Conservation (phyloP, 345 rosid species). For the Cochlearia excelsa region DNA sequence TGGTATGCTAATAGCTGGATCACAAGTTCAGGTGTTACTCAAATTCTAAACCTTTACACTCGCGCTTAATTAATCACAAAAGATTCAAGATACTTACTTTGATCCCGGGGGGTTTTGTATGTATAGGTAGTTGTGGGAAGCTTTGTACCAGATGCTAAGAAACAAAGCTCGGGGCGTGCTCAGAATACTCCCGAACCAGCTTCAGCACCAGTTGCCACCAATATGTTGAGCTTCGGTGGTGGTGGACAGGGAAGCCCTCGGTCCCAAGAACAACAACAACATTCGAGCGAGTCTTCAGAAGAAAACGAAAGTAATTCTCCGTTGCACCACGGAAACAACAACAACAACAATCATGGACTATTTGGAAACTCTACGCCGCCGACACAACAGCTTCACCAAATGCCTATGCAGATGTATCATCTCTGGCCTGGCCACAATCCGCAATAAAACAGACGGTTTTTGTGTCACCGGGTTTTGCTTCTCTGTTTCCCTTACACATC, state of each 20-base stretch:
- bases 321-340: slow-evolving; percentile 18
- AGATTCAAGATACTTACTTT: slow-evolving; percentile 3
- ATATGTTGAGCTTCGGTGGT: slow-evolving; percentile 59
- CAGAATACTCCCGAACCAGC: slow-evolving; percentile 50
- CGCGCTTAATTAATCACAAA: background rate
- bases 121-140: slow-evolving; percentile 84
- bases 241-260: slow-evolving; percentile 54
- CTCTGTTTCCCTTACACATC: slow-evolving; percentile 21
- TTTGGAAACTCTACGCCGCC: slow-evolving; percentile 32
- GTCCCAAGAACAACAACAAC: slow-evolving; percentile 58
- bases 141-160: slow-evolving; percentile 68
- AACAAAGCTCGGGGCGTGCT: slow-evolving; percentile 29
- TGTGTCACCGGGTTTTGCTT: slow-evolving; percentile 19
- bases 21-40: slow-evolving; percentile 73
- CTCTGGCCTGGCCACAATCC: slow-evolving; percentile 30
- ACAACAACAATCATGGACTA: slow-evolving; percentile 27
- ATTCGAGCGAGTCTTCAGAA: slow-evolving; percentile 79
- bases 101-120: background rate
- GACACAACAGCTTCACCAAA: slow-evolving; percentile 29
- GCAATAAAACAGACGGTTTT: slow-evolving; percentile 19
- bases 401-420: slow-evolving; percentile 34
- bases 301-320: slow-evolving; percentile 53
- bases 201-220: slow-evolving; percentile 38
- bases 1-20: slow-evolving; percentile 78
- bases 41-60: background rate